Percentiles rank a stretch among this genome's conserved stretches.
phyloP scores from a whole-genome alignment of 1,284 basidiomycete species.

The Spongiforma sp. region DNA sequence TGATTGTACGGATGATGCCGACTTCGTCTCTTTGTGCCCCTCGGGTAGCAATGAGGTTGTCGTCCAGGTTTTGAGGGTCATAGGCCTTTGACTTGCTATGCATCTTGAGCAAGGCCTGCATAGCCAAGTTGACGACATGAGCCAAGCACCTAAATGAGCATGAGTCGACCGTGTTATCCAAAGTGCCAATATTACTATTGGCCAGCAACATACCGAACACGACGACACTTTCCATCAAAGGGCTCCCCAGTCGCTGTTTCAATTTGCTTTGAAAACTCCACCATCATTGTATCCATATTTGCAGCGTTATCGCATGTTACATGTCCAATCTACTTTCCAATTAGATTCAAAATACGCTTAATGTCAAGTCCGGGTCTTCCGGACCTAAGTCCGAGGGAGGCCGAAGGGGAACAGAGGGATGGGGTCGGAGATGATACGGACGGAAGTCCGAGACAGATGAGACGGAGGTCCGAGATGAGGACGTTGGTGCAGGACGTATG shows the following conservation, averaged over 20 bases:
- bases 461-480: no score
- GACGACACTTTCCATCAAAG: background rate
- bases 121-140: conserved; percentile 10
- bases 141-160: conserved; percentile 11
- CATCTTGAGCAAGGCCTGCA: background rate
- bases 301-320: conserved; percentile 3
- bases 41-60: background rate
- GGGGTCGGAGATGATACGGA: no score
- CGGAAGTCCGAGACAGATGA: no score
- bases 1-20: background rate
- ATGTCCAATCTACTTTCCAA: background rate
- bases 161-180: no score
- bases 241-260: background rate
- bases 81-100: background rate
- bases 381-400: no score
- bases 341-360: no score
- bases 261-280: conserved; percentile 2
- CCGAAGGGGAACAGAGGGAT: no score
- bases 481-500: no score
- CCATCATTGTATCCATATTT: conserved; percentile 1
- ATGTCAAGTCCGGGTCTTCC: no score
- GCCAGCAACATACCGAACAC: background rate
- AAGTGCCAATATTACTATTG: no score
- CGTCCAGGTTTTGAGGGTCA: background rate
- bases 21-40: background rate